A percentile compares a stretch with the other conserved stretches of the same genome.
phyloP scores from a whole-genome alignment of 768 basidiomycete species.

The Amanita brunnescens region DNA sequence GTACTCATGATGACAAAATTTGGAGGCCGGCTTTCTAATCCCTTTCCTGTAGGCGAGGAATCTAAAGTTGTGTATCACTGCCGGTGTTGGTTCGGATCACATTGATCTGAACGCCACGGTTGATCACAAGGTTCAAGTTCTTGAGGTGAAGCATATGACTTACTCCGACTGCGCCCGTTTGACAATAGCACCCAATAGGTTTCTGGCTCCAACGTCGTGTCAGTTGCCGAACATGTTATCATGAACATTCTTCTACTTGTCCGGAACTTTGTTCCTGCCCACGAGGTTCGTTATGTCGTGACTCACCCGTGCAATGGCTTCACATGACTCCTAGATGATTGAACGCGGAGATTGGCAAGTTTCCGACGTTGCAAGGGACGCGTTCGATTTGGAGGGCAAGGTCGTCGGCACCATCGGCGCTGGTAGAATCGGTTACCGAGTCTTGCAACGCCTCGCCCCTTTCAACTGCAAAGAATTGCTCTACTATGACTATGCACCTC shows the following conservation, averaged over 20 bases:
- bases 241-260: constrained; percentile 90
- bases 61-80: constrained; percentile 84
- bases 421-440: constrained; percentile 77
- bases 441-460: constrained; percentile 67
- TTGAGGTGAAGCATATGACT: constrained; percentile 39
- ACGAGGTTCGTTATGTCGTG: constrained; percentile 45
- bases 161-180: background rate
- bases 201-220: constrained; percentile 84
- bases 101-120: constrained; percentile 86
- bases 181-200: constrained; percentile 31
- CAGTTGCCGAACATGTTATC: constrained; percentile 85
- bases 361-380: constrained; percentile 70
- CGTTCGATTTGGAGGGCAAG: constrained; percentile 87
- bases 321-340: constrained; percentile 48
- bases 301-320: background rate
- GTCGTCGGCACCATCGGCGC: constrained; percentile 87
- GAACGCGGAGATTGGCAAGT: constrained; percentile 84
- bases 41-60: constrained; percentile 60
- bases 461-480: constrained; percentile 88
- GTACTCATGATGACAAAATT: constrained; percentile 20
- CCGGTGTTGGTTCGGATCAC: constrained; percentile 87
- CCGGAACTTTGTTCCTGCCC: constrained; percentile 82
- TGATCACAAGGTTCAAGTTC: constrained; percentile 68
- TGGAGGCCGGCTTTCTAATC: background rate
- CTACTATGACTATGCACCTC: constrained; percentile 79